phyloP scores from a whole-genome alignment of 176 grass and related monocot genomes.

The Cenchrus americanus region DNA sequence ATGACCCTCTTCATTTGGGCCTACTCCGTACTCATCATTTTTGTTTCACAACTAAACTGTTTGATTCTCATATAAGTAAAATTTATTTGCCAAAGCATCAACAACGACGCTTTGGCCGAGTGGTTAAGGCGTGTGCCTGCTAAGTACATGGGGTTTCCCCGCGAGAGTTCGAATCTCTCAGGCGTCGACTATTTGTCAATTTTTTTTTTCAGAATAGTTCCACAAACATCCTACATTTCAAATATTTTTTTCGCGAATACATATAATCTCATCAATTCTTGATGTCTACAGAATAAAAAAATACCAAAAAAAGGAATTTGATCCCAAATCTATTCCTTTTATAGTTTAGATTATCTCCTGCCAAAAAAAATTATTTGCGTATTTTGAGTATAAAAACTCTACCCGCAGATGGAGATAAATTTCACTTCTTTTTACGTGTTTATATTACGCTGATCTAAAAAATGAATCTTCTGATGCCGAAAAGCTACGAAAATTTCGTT shows the following conservation, averaged over 20 bases:
- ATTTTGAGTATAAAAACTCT: not conserved
- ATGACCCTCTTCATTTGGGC: too few species aligned
- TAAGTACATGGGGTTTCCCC: constrained; percentile 99
- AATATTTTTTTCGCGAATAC: not conserved
- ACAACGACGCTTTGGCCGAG: constrained; percentile 94
- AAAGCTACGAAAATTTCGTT: not conserved
- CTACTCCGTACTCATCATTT: too few species aligned
- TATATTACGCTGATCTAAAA: not conserved
- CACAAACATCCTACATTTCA: too few species aligned
- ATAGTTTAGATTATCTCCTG: too few species aligned
- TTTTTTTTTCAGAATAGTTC: not conserved
- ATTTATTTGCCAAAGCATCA: not conserved
- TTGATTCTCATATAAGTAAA: too few species aligned
- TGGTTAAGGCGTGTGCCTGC: constrained; percentile 99
- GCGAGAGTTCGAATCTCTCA: constrained; percentile 99
- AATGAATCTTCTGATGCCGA: not conserved
- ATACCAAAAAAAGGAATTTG: too few species aligned
- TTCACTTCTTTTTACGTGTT: not conserved
- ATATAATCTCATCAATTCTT: not conserved
- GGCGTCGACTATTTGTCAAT: constrained; percentile 40
- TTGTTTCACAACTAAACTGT: too few species aligned
- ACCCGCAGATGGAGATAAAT: too few species aligned
- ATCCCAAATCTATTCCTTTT: too few species aligned
- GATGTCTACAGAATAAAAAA: too few species aligned
- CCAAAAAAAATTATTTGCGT: too few species aligned